Conservation (phyloP, 139 green algal genomes). For the Limnomonas spitsbergensis region DNA sequence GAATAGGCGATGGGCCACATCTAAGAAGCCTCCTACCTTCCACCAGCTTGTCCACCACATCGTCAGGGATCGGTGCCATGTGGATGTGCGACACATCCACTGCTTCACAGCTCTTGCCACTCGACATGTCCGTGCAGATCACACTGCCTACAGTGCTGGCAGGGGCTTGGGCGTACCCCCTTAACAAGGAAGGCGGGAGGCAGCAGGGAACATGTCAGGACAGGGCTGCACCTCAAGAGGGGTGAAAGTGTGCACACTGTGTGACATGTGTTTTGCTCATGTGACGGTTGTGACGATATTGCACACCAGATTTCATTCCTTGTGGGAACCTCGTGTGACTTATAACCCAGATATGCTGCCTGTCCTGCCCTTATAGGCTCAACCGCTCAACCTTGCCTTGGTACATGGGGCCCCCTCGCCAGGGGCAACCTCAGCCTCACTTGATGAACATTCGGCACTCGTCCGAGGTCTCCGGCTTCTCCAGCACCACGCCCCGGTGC, state of each 20-base stretch:
- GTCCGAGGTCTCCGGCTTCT: constrained; percentile 67
- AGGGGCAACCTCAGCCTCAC: no score
- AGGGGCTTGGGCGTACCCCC: constrained; percentile 57
- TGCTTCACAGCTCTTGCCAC: constrained; percentile 14
- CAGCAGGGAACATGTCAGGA: constrained; percentile 11
- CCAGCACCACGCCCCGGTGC: constrained; percentile 62
- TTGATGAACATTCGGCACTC: constrained; percentile 42
- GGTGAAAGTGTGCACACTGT: no score
- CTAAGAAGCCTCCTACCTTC: constrained; percentile 3
- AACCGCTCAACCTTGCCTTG: not conserved
- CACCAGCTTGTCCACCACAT: constrained; percentile 9
- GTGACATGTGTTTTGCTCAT: no score
- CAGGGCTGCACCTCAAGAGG: no score
- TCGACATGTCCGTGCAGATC: constrained; percentile 58
- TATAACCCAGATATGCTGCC: no score
- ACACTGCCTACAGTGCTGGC: constrained; percentile 69
- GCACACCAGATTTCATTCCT: no score
- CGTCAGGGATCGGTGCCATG: constrained; percentile 8
- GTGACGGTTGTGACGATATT: no score
- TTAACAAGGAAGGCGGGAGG: constrained; percentile 49
- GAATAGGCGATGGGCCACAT: no score
- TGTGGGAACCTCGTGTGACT: no score
- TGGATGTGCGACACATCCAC: constrained; percentile 7
- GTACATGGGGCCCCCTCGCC: no score
- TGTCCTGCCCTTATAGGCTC: no score